Base-by-base conservation (phyloP, 1,284 basidiomycete genomes). In the Anthracocystis setariae region DNA sequence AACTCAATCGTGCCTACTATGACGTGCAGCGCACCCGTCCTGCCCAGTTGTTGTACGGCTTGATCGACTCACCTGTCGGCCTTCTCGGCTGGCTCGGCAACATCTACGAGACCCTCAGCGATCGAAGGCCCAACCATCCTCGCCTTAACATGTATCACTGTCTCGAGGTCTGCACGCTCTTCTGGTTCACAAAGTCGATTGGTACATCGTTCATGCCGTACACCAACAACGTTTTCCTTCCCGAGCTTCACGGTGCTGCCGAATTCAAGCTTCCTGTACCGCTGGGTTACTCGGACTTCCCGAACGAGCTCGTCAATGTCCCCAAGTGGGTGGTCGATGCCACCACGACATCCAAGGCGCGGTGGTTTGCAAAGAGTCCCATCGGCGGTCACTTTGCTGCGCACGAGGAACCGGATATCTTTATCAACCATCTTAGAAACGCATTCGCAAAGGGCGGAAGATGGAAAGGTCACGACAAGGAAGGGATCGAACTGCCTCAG, bases 331-430 rank as follows among this genome's bases (percentile, higher is more conserved):
- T 63, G 5, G 62, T 73, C 32, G 68, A 69, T 23, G 47, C 56
- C 10, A 75, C 73, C 5, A 66, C 66, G 18, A 55, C 58, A 4
- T 43, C 33, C 21, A 62, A 68, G 44, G 58, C 67, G 32, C 46
- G 59, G 12, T 76, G 74, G 74, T 46, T 64, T 13, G 70, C 63
- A 20, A 74, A 68, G 39, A 42, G 48, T n/a, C 57, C 56, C 2
- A 45, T 53, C 3, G 75, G 73, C n/a, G 75, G 75, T 21, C 75
- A 77, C 59, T 77, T 77, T 73, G 73, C 75, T 15, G 73, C 73
- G 2, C 66, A 73, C 43, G 75, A 77, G 39, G 72, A 66, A 43
- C 75, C 75, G 3, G 39, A n/a, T n/a, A 59, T 73, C 48, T 77
- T 73, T 50, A 48, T 70, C 49, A 70, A 40, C 39, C 75, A 77